Conservation (phyloP, 257 asterid genomes). For the Plantago ovata region DNA sequence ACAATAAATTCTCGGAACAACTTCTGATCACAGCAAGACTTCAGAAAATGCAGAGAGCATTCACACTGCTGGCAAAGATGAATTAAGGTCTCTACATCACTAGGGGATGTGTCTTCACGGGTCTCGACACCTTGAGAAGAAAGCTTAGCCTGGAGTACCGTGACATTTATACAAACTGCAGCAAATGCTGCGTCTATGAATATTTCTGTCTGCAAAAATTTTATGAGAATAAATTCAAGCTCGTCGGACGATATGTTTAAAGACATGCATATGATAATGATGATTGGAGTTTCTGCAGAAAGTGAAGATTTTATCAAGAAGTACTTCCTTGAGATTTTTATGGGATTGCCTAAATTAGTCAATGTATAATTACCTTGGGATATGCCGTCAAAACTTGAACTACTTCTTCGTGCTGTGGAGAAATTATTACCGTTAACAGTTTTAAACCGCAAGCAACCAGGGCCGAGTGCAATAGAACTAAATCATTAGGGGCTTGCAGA, state of each 20-base stretch:
- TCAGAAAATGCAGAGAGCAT: conserved; percentile 87
- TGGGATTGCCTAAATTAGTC: no score
- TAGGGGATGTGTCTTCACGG: conserved; percentile 40
- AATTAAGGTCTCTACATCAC: conserved; percentile 58
- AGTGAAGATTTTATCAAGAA: no score
- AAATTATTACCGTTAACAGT: conserved; percentile 64
- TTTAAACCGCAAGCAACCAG: conserved; percentile 85
- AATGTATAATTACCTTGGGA: conserved; percentile 50
- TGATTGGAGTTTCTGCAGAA: not conserved
- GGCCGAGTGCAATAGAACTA: conserved; percentile 88
- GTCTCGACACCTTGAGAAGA: conserved; percentile 51
- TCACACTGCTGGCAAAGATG: conserved; percentile 96
- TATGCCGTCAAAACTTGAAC: conserved; percentile 84
- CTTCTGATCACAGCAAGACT: conserved; percentile 85
- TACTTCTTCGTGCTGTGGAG: conserved; percentile 85
- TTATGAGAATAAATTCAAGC: conserved; percentile 21
- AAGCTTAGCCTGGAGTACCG: conserved; percentile 68
- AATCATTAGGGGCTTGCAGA: conserved; percentile 50
- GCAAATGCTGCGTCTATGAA: conserved; percentile 81
- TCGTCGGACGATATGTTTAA: conserved; percentile 7
- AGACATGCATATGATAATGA: not conserved
- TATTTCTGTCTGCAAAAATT: conserved; percentile 78
- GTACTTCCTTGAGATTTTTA: no score
- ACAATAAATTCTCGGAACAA: conserved; percentile 77
- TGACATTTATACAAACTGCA: conserved; percentile 68